Percentiles rank a stretch among this genome's conserved stretches.
Evolutionary conservation across 2,329 filamentous ascomycete genomes (phyloP).

Genomic region (Clarireedia hainanense): DNA sequence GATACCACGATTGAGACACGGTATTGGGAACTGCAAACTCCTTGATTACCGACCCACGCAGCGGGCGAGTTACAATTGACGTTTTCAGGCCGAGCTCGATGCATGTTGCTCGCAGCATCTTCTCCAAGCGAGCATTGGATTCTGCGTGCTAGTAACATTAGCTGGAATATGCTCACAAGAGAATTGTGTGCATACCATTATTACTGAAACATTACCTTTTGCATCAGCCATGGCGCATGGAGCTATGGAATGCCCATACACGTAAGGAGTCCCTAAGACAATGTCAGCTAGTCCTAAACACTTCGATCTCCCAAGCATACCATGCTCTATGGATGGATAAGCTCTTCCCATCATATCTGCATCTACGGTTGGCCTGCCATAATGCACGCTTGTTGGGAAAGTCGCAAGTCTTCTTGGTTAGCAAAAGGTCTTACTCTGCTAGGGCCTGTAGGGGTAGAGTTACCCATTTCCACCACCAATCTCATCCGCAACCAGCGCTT

Average conservation of each 20-base stretch:
- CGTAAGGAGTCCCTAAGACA: slow-evolving; percentile 43
- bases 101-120: slow-evolving; percentile 40
- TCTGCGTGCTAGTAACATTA: background rate
- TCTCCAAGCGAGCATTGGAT: background rate
- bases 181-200: too few relatives aligned
- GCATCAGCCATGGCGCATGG: slow-evolving; percentile 43
- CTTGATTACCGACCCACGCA: slow-evolving; percentile 32
- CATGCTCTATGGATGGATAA: slow-evolving; percentile 41
- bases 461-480: slow-evolving; percentile 58
- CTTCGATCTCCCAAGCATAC: slow-evolving; percentile 32
- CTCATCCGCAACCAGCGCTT: slow-evolving; percentile 52
- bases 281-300: slow-evolving; percentile 22
- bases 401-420: slow-evolving; percentile 48
- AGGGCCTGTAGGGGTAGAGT: slow-evolving; percentile 13
- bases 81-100: too few relatives aligned
- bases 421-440: too few relatives aligned
- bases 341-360: slow-evolving; percentile 51
- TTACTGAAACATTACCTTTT: slow-evolving; percentile 41
- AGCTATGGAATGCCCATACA: slow-evolving; percentile 33
- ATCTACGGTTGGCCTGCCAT: slow-evolving; percentile 39
- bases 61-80: too few relatives aligned
- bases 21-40: slow-evolving; percentile 45
- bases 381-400: slow-evolving; percentile 39
- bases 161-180: too few relatives aligned
- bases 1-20: slow-evolving; percentile 43